A percentile compares a stretch with the other conserved stretches of the same genome.
These are phyloP conservation scores for Pisolithus marmoratus DNA, from an alignment of 768 basidiomycete species.

Conservation along the genomic window DNA sequence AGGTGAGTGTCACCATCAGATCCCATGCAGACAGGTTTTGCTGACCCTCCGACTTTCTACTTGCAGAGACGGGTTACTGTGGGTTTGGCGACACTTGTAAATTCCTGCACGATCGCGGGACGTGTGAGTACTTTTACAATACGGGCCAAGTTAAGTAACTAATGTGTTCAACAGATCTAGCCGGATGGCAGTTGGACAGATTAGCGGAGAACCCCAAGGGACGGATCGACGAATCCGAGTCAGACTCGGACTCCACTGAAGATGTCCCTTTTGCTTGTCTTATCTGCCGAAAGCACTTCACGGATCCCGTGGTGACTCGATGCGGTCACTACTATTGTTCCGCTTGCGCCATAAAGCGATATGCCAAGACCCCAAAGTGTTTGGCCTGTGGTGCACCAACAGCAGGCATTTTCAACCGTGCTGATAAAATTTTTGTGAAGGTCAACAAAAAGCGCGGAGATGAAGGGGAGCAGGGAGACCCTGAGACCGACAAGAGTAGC, in stretches of 20 bases:
- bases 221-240: conserved; percentile 50
- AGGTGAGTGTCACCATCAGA: conserved; percentile 47
- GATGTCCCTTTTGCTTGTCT: conserved; percentile 98
- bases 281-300: conserved; percentile 92
- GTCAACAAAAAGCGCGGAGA: conserved; percentile 67
- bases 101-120: conserved; percentile 97
- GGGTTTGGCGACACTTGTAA: conserved; percentile 99
- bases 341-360: conserved; percentile 92
- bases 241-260: conserved; percentile 67
- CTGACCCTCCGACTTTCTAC: conserved; percentile 3
- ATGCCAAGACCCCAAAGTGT: conserved; percentile 91
- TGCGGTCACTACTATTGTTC: conserved; percentile 98
- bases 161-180: conserved; percentile 57
- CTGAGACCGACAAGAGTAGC: conserved; percentile 45
- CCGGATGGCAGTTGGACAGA: conserved; percentile 98
- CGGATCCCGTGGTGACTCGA: conserved; percentile 90
- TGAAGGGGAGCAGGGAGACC: conserved; percentile 39
- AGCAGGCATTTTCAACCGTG: conserved; percentile 94
- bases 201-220: conserved; percentile 72
- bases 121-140: conserved; percentile 52
- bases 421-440: conserved; percentile 88
- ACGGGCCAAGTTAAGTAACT: conserved; percentile 5
- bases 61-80: conserved; percentile 92
- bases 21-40: not conserved
- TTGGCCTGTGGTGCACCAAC: conserved; percentile 91